Evolutionary conservation across 2,329 filamentous ascomycete genomes (phyloP).

Genomic region (Tolypocladium guangdongense): DNA sequence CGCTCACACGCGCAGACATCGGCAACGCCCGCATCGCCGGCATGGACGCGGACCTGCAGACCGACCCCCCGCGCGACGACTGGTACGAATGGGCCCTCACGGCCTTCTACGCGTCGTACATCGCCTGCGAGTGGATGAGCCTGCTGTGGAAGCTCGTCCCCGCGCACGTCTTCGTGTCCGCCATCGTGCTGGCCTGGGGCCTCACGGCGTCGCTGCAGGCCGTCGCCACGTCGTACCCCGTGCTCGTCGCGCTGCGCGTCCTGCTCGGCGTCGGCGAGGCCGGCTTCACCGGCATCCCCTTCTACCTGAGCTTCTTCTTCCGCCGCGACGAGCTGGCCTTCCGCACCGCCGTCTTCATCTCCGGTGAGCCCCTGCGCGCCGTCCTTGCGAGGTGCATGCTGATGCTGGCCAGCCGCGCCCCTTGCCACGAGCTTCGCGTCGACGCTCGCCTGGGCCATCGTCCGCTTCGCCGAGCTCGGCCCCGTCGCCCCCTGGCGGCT

Average conservation of each 20-base stretch:
- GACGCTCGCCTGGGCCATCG: slow-evolving; percentile 67
- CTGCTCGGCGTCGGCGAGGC: slow-evolving; percentile 54
- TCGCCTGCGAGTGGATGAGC: slow-evolving; percentile 54
- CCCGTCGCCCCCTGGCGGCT: slow-evolving; percentile 79
- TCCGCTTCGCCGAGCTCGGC: slow-evolving; percentile 50
- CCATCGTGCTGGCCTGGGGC: slow-evolving; percentile 69
- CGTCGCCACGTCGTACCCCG: slow-evolving; percentile 51
- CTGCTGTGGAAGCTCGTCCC: slow-evolving; percentile 50
- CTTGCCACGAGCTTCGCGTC: slow-evolving; percentile 72
- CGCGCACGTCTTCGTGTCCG: slow-evolving; percentile 46
- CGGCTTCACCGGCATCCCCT: slow-evolving; percentile 52
- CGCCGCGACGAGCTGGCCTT: slow-evolving; percentile 66
- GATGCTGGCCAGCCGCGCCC: slow-evolving; percentile 48
- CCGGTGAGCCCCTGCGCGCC: slow-evolving; percentile 30
- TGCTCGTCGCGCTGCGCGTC: slow-evolving; percentile 42
- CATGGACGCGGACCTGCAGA: slow-evolving; percentile 50
- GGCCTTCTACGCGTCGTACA: slow-evolving; percentile 53
- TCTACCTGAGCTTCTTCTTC: slow-evolving; percentile 56
- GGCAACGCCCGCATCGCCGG: slow-evolving; percentile 54
- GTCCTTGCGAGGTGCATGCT: not conserved
- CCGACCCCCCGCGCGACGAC: slow-evolving; percentile 28
- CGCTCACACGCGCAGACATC: slow-evolving; percentile 34
- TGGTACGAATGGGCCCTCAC: slow-evolving; percentile 52
- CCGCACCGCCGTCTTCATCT: slow-evolving; percentile 77
- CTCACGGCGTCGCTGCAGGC: slow-evolving; percentile 64